Percentiles rank a stretch among this genome's conserved stretches.
Conservation (phyloP, 495 filamentous ascomycete genomes). For the Lophiostoma macrostomum region DNA sequence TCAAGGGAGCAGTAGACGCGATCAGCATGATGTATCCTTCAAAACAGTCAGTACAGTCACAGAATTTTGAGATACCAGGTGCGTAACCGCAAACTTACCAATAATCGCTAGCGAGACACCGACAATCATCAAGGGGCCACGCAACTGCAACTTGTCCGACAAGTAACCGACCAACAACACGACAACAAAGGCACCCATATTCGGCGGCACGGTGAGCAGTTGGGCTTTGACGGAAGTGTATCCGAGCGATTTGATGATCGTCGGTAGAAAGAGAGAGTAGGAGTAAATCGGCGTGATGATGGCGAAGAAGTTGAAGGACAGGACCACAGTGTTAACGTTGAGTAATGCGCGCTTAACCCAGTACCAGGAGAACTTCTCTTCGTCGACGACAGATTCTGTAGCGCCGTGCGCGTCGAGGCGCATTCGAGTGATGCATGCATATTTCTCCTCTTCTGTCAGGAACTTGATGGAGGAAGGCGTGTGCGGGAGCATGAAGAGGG, state of each 20-base stretch:
- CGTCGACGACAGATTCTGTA: constrained; percentile 40
- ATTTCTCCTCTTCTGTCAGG: constrained; percentile 41
- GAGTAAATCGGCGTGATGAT: constrained; percentile 70
- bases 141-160: constrained; percentile 70
- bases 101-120: constrained; percentile 66
- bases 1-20: constrained; percentile 52
- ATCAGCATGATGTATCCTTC: constrained; percentile 80
- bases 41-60: too few species aligned
- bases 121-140: constrained; percentile 79
- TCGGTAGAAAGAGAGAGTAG: constrained; percentile 86
- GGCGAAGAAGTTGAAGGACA: constrained; percentile 44
- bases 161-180: constrained; percentile 73
- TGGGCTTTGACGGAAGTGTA: constrained; percentile 69
- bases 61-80: too few species aligned
- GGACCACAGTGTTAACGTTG: constrained; percentile 46
- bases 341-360: constrained; percentile 45
- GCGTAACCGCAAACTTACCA: too few species aligned
- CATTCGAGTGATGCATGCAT: constrained; percentile 42
- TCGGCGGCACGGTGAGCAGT: constrained; percentile 82
- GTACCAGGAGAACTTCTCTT: constrained; percentile 48
- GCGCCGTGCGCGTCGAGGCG: constrained; percentile 45
- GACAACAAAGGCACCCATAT: constrained; percentile 71
- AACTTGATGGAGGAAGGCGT: constrained; percentile 46
- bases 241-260: constrained; percentile 73
- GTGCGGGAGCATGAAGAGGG: constrained; percentile 48